Evolutionary conservation across 108 stramenopile species (phyloP).

Genomic region (Nitzschia putrida): DNA sequence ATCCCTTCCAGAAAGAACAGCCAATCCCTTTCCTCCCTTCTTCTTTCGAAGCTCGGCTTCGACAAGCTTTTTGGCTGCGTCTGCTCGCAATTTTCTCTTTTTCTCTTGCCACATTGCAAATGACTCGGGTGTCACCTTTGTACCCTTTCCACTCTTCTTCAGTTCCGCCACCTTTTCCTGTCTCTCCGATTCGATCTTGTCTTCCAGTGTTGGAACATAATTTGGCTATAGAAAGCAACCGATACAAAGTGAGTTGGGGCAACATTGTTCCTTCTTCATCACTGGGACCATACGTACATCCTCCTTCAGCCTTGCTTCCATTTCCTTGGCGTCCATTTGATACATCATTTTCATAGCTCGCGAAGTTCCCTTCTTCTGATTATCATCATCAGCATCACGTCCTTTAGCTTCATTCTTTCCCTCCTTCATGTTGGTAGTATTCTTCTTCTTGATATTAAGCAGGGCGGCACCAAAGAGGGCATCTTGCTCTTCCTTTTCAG

Average conservation of each 20-base stretch:
- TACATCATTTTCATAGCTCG: slow-evolving; percentile 89
- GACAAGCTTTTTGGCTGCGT: slow-evolving; percentile 72
- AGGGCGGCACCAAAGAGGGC: slow-evolving; percentile 85
- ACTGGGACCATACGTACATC: slow-evolving; percentile 52
- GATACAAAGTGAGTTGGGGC: neutral
- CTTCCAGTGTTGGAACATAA: slow-evolving; percentile 89
- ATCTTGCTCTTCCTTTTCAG: slow-evolving; percentile 79
- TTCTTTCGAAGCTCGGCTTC: slow-evolving; percentile 89
- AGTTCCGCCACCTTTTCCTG: slow-evolving; percentile 83
- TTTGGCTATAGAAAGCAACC: slow-evolving; percentile 56
- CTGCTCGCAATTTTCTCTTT: slow-evolving; percentile 79
- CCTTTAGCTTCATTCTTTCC: slow-evolving; percentile 79
- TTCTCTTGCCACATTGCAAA: slow-evolving; percentile 84
- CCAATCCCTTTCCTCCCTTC: slow-evolving; percentile 89
- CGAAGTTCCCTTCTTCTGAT: slow-evolving; percentile 63
- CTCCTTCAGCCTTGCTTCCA: slow-evolving; percentile 79
- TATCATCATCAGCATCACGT: slow-evolving; percentile 68
- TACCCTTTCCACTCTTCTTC: slow-evolving; percentile 72
- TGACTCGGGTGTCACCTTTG: slow-evolving; percentile 79
- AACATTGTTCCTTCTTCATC: neutral
- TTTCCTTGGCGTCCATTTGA: slow-evolving; percentile 72
- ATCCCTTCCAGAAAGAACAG: slow-evolving; percentile 78
- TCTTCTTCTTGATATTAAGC: slow-evolving; percentile 74
- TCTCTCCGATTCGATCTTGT: slow-evolving; percentile 82
- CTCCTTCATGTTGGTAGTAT: slow-evolving; percentile 51